These are phyloP conservation scores for Stemphylium beticola DNA, from an alignment of 2,329 filamentous ascomycete species.

Conservation along the genomic window DNA sequence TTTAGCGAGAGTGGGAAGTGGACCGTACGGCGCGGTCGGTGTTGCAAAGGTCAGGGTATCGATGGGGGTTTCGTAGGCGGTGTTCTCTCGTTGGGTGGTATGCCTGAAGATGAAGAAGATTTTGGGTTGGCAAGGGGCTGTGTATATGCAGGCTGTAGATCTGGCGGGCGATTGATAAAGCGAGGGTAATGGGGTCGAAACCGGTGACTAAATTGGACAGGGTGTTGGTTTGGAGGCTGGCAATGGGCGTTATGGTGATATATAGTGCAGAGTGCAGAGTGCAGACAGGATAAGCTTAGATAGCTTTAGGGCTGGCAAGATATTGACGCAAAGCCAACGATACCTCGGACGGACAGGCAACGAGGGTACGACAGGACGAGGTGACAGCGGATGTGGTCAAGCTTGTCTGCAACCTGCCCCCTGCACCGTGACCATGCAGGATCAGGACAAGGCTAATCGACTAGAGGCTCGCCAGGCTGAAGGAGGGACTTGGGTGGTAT, in stretches of 20 bases:
- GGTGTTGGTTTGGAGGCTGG: conserved; percentile 34
- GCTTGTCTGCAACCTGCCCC: conserved; percentile 42
- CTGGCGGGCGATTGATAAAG: conserved; percentile 39
- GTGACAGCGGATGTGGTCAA: conserved; percentile 44
- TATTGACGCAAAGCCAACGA: conserved; percentile 36
- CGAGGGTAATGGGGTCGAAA: conserved; percentile 41
- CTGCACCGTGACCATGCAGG: conserved; percentile 46
- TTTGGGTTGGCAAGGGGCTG: conserved; percentile 38
- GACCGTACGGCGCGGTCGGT: conserved; percentile 16
- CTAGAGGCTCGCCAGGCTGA: conserved; percentile 37
- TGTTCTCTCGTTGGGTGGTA: conserved; percentile 11
- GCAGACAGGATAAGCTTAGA: conserved; percentile 41
- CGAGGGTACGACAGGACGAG: conserved; percentile 35
- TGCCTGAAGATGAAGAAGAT: conserved; percentile 20
- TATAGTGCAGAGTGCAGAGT: conserved; percentile 39
- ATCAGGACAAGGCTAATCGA: conserved; percentile 45
- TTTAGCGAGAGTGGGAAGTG: conserved; percentile 25
- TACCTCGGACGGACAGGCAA: conserved; percentile 33
- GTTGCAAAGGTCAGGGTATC: conserved; percentile 21
- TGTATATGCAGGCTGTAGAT: conserved; percentile 44
- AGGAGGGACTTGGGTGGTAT: conserved; percentile 37
- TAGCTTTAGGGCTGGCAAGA: conserved; percentile 38
- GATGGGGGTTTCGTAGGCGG: conserved; percentile 17
- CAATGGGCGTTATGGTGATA: conserved; percentile 44
- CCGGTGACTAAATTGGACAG: conserved; percentile 40